Evolutionary conservation across 2,329 filamentous ascomycete species (phyloP), one percentile per base, ranked within the genome.

Genomic region (Penicillium sp.): DNA sequence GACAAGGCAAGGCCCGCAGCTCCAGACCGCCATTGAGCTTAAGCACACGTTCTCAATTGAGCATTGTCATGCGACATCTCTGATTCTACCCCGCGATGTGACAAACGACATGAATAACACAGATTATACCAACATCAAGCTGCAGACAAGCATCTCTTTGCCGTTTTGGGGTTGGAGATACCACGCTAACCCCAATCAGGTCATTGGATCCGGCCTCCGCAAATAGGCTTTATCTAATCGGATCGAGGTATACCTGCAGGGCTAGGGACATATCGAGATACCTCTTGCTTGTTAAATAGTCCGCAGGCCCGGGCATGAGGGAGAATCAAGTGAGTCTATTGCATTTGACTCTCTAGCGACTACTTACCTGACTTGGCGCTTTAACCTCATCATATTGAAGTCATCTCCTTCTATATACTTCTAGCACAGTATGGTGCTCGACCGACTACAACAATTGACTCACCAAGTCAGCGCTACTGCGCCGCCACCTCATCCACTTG

Each of bases 401-500:
- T 45, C 23, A 21, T 35, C 18, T 16, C 48, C n/a, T 34, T 42
- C 47, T 3, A 18, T 35, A 44, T 34, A 34, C 7, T 10, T 35
- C 29, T 21, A 5, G 16, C 23, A 32, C 57, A 57, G 23, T 46
- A 86, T 85, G 83, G 82, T 83, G 62, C 78, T 86, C 62, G 82
- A 86, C 63, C 80, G 84, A 63, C 75, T 87, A 44, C 84, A 84
- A 74, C 84, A 86, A 66, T 77, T 88, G 67, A 77, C 84, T 61
- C 77, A 81, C 51, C 86, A 88, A 65, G 72, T 88, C 65, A 81
- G 79, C 50, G 83, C 82, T 53, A 77, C 80, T 27, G 67, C 77
- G 29, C 70, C 77, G 37, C 77, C 78, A 47, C 81, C 82, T 35
- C 86, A 95, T 67, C 91, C 91, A 6, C 82, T 94, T 60, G 91